Evolutionary conservation across 202 grass and related monocot genomes (phyloP).

Genomic region (Brachypodium distachyon): DNA sequence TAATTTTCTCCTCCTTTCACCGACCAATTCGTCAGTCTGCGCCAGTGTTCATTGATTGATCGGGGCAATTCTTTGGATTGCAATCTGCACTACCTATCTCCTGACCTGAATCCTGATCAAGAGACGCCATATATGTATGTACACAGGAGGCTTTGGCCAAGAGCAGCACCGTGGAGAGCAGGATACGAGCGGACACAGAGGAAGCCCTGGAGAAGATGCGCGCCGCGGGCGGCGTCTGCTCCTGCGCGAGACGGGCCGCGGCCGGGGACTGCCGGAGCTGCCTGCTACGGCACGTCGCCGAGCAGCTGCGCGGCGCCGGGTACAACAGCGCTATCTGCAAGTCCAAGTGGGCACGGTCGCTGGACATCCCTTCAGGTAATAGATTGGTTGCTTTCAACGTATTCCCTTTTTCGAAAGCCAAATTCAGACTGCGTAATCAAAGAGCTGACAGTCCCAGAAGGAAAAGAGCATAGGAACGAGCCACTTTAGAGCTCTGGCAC

Average conservation of each 20-base stretch:
- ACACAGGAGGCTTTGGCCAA: slow-evolving; percentile 48
- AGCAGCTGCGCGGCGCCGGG: slow-evolving; percentile 46
- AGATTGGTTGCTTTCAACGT: background rate
- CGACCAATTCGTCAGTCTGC: background rate
- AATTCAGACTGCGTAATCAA: background rate
- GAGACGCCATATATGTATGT: background rate
- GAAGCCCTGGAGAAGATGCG: slow-evolving; percentile 24
- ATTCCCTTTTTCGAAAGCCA: background rate
- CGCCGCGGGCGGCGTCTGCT: slow-evolving; percentile 11
- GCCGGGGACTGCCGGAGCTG: slow-evolving; percentile 46
- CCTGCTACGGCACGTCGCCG: slow-evolving; percentile 34
- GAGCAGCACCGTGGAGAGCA: slow-evolving; percentile 43
- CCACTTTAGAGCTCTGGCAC: too few relatives aligned
- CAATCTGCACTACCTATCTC: background rate
- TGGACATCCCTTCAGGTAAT: slow-evolving; percentile 73
- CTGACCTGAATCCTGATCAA: slow-evolving; percentile 6
- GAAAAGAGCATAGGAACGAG: background rate
- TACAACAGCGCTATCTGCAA: slow-evolving; percentile 72
- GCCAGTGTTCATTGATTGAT: background rate
- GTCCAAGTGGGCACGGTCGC: slow-evolving; percentile 70
- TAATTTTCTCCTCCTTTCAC: background rate
- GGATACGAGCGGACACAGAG: slow-evolving; percentile 41
- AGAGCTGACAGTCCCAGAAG: background rate
- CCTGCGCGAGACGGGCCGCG: slow-evolving; percentile 25
- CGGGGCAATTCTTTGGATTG: background rate